phyloP scores from a whole-genome alignment of 345 rosid genomes.

The Syzygium aromaticum region DNA sequence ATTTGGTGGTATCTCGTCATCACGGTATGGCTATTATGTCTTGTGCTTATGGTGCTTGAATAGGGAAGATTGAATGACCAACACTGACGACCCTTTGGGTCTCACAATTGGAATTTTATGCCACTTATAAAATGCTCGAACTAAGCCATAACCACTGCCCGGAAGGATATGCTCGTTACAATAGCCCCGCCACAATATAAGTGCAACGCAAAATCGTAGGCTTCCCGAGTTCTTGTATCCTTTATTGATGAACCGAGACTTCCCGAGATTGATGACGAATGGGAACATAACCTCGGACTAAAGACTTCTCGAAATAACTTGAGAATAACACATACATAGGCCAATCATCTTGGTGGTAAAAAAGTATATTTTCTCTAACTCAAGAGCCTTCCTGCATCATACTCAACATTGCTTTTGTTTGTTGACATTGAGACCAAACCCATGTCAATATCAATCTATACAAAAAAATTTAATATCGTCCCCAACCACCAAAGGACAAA shows the following conservation, averaged over 20 bases:
- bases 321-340: neutral
- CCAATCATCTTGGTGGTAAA: neutral
- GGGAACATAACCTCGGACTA: neutral
- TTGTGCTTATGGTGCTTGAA: neutral
- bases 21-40: neutral
- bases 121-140: neutral
- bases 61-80: neutral
- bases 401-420: neutral
- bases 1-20: neutral
- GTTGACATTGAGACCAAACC: neutral
- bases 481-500: neutral
- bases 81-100: neutral
- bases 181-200: neutral
- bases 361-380: neutral
- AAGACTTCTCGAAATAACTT: neutral
- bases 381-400: neutral
- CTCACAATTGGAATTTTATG: neutral
- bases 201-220: neutral
- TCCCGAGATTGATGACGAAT: neutral
- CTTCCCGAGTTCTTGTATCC: neutral
- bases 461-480: neutral
- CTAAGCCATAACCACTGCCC: neutral
- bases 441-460: neutral
- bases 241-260: neutral
- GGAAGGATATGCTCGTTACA: neutral